Conservation (phyloP, 306 rosid genomes). For the Vachellia pachyceras region DNA sequence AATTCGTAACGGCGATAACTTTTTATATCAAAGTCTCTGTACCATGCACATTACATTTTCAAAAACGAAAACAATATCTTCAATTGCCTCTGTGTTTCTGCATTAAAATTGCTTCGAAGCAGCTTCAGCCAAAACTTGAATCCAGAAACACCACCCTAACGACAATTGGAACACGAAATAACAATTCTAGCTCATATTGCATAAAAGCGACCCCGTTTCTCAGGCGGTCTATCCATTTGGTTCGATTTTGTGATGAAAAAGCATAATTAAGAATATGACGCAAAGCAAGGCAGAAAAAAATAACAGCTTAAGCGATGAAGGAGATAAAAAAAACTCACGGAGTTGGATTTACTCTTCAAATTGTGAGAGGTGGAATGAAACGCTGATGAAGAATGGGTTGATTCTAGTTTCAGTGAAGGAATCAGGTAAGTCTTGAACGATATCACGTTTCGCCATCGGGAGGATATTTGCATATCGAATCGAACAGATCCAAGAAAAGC, state of each 20-base stretch:
- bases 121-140: neutral
- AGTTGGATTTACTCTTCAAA: conserved; percentile 55
- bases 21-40: neutral
- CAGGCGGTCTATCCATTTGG: neutral
- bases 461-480: conserved; percentile 53
- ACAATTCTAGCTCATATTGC: neutral
- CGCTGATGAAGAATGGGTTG: conserved; percentile 42
- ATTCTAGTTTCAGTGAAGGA: conserved; percentile 21
- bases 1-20: neutral
- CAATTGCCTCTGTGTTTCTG: neutral
- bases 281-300: neutral
- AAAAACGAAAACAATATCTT: conserved; percentile 15
- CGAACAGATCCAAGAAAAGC: neutral
- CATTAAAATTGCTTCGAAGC: neutral
- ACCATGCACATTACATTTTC: neutral
- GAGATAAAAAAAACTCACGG: conserved; percentile 51
- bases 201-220: neutral
- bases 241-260: neutral
- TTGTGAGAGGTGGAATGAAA: conserved; percentile 74
- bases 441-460: conserved; percentile 60
- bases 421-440: conserved; percentile 50
- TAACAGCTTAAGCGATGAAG: neutral
- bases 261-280: neutral
- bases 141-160: neutral
- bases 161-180: neutral